A percentile compares a stretch with the other conserved stretches of the same genome.
phyloP scores from a whole-genome alignment of 352 stramenopile species.

The Saprolegnia diclina region DNA sequence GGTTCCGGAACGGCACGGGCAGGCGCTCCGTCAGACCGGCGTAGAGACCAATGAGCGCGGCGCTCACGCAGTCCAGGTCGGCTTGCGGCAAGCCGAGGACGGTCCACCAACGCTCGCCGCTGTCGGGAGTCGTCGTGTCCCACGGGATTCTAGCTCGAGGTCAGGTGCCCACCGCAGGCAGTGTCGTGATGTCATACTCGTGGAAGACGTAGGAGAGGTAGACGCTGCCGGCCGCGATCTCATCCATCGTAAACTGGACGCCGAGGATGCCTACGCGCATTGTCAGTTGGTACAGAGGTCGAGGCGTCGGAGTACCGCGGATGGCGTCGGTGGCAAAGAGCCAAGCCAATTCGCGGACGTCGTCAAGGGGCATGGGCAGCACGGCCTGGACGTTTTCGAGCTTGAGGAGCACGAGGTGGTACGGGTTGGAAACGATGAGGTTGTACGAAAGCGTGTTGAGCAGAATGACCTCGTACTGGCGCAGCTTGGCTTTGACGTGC shows the following conservation, averaged over 20 bases:
- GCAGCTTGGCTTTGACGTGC: conserved; percentile 48
- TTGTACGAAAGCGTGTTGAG: conserved; percentile 73
- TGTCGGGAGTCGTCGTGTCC: conserved; percentile 30
- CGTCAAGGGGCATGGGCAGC: conserved; percentile 40
- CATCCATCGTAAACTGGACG: conserved; percentile 21
- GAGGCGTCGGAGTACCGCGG: conserved; percentile 46
- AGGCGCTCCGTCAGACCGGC: not conserved
- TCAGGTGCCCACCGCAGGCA: conserved; percentile 28
- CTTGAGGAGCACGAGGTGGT: conserved; percentile 46
- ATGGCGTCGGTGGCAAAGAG: conserved; percentile 57
- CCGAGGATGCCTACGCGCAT: conserved; percentile 5
- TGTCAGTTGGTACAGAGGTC: conserved; percentile 40
- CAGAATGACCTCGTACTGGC: conserved; percentile 64
- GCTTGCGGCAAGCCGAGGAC: conserved; percentile 42
- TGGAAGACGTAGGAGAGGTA: conserved; percentile 63
- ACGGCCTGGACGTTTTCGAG: conserved; percentile 55
- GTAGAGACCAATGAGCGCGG: not conserved
- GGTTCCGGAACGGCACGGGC: not conserved
- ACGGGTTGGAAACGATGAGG: conserved; percentile 57
- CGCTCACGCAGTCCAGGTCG: conserved; percentile 36
- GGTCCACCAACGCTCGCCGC: conserved; percentile 65
- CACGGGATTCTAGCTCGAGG: conserved; percentile 42
- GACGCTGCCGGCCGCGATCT: conserved; percentile 55
- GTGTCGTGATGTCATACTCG: conserved; percentile 29
- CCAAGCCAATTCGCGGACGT: conserved; percentile 44